phyloP scores from a whole-genome alignment of 1,284 basidiomycete genomes.

The Phlebopus sp. region DNA sequence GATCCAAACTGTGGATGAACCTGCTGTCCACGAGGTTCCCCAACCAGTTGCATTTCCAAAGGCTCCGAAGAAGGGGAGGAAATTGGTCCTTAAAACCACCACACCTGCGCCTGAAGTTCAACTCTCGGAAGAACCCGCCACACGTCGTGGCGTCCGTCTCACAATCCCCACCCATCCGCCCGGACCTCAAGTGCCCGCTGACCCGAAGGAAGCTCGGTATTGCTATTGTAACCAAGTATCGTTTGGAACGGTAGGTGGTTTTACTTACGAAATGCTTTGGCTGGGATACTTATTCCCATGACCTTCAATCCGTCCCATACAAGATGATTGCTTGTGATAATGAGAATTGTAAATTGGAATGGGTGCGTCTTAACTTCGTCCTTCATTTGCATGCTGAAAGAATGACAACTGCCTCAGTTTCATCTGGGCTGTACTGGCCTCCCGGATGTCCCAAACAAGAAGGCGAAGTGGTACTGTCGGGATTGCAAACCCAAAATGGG shows the following conservation, averaged over 20 bases:
- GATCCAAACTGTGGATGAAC: constrained; percentile 21
- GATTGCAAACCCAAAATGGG: constrained; percentile 45
- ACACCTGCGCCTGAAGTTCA: constrained; percentile 16
- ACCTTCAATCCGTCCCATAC: constrained; percentile 2
- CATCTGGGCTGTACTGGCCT: constrained; percentile 72
- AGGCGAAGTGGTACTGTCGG: constrained; percentile 70
- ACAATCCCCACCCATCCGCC: constrained; percentile 35
- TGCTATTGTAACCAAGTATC: constrained; percentile 77
- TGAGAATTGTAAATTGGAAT: constrained; percentile 66
- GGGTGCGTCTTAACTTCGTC: constrained; percentile 48
- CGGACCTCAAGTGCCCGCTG: constrained; percentile 22
- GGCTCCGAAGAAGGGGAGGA: constrained; percentile 21
- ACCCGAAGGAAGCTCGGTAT: constrained; percentile 59
- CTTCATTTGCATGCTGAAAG: background rate
- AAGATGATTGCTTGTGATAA: constrained; percentile 87
- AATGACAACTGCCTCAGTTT: constrained; percentile 47
- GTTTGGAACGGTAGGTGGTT: constrained; percentile 63
- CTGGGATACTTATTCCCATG: background rate
- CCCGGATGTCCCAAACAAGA: constrained; percentile 54
- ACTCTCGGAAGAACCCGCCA: constrained; percentile 11
- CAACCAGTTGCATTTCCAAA: constrained; percentile 15
- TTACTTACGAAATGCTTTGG: constrained; percentile 7
- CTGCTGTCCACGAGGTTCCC: constrained; percentile 11
- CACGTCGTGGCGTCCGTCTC: constrained; percentile 35
- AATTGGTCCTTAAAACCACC: constrained; percentile 16